Evolutionary conservation across 371 early-diverging fungal genomes (phyloP).

Genomic region (Mucor irregularis): DNA sequence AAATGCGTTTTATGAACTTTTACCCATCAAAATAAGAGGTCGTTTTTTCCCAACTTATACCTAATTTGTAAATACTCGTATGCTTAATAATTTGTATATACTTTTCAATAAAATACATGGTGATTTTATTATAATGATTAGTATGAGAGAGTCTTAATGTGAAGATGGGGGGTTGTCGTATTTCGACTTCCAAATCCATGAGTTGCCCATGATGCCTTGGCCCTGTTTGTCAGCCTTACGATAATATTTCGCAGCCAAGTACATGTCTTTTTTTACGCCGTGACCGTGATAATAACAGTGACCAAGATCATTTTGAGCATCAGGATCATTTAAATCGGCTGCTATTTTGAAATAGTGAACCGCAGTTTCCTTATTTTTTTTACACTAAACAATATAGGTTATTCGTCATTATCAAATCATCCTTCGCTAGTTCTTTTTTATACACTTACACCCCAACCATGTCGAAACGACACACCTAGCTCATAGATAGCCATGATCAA

Average conservation of each 20-base stretch:
- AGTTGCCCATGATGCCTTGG: conserved; percentile 77
- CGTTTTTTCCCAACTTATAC: no score
- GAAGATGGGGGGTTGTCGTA: conserved; percentile 29
- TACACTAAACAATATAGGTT: conserved; percentile 17
- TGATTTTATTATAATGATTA: no score
- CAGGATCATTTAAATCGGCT: conserved; percentile 80
- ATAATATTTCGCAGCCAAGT: conserved; percentile 80
- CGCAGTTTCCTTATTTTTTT: conserved; percentile 81
- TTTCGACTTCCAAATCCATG: conserved; percentile 69
- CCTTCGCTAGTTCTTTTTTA: no score
- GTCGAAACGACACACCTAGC: conserved; percentile 79
- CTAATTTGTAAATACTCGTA: no score
- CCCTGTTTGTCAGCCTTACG: conserved; percentile 84
- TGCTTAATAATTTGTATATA: no score
- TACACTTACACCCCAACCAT: conserved; percentile 87
- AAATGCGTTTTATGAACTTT: no score
- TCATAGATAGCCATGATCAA: conserved; percentile 85
- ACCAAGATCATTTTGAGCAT: conserved; percentile 82
- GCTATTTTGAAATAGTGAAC: conserved; percentile 90
- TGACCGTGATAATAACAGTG: conserved; percentile 76
- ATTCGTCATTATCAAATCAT: neutral
- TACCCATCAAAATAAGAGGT: no score
- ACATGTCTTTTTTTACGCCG: conserved; percentile 79
- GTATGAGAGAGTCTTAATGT: no score
- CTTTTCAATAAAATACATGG: no score